Conservation (phyloP, 805 yeast species). For the Lipomyces sp. region DNA sequence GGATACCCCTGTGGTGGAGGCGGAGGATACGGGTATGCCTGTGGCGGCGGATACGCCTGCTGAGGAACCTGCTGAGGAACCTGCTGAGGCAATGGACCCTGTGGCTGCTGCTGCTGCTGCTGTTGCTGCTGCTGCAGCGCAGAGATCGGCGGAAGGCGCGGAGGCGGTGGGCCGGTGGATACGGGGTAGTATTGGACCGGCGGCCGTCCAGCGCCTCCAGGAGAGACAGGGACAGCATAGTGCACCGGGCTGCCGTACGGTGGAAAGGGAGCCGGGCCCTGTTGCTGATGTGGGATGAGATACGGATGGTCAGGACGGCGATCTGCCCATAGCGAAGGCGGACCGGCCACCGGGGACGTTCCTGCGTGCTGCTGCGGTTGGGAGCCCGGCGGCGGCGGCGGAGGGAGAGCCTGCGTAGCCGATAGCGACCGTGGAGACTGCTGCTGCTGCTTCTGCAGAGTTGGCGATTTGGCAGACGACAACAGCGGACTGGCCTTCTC, state of each 20-base stretch:
- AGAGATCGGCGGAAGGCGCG: too few species aligned
- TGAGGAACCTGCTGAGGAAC: neutral
- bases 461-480: too few species aligned
- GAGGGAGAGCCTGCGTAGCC: neutral
- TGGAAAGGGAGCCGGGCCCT: neutral
- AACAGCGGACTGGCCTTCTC: too few species aligned
- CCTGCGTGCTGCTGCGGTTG: neutral
- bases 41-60: too few species aligned
- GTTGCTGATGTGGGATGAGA: neutral
- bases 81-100: constrained; percentile 1
- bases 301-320: too few species aligned
- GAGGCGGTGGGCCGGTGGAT: neutral
- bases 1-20: constrained; percentile 2
- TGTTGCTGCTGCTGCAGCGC: constrained; percentile 6
- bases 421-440: neutral
- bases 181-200: neutral
- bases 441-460: neutral
- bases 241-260: too few species aligned
- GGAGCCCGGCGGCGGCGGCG: neutral
- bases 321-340: too few species aligned
- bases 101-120: constrained; percentile 2
- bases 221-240: too few species aligned
- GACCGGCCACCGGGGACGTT: too few species aligned
- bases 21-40: neutral
- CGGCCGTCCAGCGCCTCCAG: neutral